Evolutionary conservation across 2,329 filamentous ascomycete genomes (phyloP).

Genomic region (Fusarium chlamydosporum): DNA sequence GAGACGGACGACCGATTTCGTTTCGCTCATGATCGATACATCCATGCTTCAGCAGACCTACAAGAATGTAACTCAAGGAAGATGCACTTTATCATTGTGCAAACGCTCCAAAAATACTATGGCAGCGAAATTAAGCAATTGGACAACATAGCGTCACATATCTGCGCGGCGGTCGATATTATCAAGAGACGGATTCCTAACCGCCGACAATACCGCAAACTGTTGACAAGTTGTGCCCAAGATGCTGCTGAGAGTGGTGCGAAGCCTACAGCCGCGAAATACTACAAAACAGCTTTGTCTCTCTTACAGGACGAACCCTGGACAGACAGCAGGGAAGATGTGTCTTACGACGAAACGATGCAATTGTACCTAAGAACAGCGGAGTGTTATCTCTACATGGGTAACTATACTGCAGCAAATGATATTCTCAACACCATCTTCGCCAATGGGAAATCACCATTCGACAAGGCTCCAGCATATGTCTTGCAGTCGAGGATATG

Average conservation of each 20-base stretch:
- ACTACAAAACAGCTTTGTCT: constrained; percentile 80
- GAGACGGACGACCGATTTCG: constrained; percentile 89
- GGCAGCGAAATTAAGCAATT: constrained; percentile 71
- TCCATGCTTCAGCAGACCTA: constrained; percentile 79
- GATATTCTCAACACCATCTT: constrained; percentile 79
- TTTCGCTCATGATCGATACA: constrained; percentile 90
- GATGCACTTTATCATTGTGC: constrained; percentile 93
- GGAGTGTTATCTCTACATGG: constrained; percentile 86
- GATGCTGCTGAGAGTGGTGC: constrained; percentile 86
- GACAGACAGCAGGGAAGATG: constrained; percentile 77
- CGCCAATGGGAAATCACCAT: constrained; percentile 74
- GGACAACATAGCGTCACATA: constrained; percentile 84
- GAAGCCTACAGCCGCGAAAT: constrained; percentile 83
- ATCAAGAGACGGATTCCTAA: constrained; percentile 75
- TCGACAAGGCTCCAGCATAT: constrained; percentile 87
- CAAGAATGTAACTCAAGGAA: constrained; percentile 77
- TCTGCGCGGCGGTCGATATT: constrained; percentile 81
- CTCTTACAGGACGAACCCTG: constrained; percentile 87
- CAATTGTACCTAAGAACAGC: constrained; percentile 83
- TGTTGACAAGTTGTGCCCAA: constrained; percentile 84
- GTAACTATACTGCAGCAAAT: constrained; percentile 76
- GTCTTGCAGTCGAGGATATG: constrained; percentile 86
- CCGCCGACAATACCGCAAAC: constrained; percentile 77
- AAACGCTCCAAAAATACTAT: constrained; percentile 82
- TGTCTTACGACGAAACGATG: constrained; percentile 88